Evolutionary conservation across 75 land plant species (phyloP).

Genomic region (Sequoia sempervirens): DNA sequence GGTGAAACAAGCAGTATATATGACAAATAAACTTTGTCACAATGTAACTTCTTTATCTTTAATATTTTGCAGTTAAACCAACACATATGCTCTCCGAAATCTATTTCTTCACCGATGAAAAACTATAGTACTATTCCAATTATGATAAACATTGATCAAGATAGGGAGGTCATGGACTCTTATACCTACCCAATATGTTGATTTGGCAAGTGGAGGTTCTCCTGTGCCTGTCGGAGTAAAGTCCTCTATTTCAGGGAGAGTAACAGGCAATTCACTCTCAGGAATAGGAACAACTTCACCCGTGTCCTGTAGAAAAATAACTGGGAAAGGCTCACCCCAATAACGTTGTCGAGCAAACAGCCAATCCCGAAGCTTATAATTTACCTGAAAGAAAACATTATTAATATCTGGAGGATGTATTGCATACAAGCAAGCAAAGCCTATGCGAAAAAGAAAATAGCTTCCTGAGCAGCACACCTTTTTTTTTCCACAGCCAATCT

Average conservation of each 20-base stretch:
- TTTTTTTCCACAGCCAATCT: conserved; percentile 58
- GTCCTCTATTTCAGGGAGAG: conserved; percentile 88
- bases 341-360: conserved; percentile 96
- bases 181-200: conserved; percentile 65
- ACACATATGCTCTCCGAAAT: neutral
- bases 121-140: neutral
- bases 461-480: conserved; percentile 44
- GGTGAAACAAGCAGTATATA: neutral
- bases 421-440: neutral
- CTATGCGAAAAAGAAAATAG: neutral
- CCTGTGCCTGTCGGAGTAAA: conserved; percentile 94
- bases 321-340: conserved; percentile 97
- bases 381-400: conserved; percentile 50
- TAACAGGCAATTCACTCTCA: conserved; percentile 73
- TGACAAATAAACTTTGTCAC: neutral
- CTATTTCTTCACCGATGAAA: neutral
- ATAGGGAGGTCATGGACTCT: neutral
- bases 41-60: neutral
- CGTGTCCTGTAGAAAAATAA: conserved; percentile 60
- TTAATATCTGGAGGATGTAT: neutral
- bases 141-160: neutral
- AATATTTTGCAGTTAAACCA: neutral
- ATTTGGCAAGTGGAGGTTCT: conserved; percentile 92
- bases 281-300: conserved; percentile 72
- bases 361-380: conserved; percentile 93